Percentiles rank a stretch among this genome's conserved stretches.
Evolutionary conservation across 228 moss, liverwort and hornwort species (phyloP).

Genomic region (Sphagnum fallax): DNA sequence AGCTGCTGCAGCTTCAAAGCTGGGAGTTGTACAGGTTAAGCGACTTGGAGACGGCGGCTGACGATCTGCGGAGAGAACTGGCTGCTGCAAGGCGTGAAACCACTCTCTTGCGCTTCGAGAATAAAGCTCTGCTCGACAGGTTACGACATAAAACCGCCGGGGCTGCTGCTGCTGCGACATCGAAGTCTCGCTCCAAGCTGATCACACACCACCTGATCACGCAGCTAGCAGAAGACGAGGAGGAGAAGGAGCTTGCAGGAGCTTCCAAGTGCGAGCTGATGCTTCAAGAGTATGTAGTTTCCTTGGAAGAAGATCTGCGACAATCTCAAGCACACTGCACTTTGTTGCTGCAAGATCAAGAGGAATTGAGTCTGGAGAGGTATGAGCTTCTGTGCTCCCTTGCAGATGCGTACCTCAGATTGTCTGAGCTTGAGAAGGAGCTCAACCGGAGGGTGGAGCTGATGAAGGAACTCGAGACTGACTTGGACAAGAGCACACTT

Average conservation of each 20-base stretch:
- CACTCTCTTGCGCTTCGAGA: too few species aligned
- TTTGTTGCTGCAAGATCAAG: constrained; percentile 19
- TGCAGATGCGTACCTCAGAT: constrained; percentile 30
- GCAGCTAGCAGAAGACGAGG: too few species aligned
- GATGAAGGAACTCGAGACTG: constrained; percentile 16
- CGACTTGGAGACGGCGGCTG: too few species aligned
- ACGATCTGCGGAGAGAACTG: too few species aligned
- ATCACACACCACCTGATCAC: too few species aligned
- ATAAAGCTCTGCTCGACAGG: constrained; percentile 28
- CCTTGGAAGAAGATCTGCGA: constrained; percentile 26
- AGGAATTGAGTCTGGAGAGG: constrained; percentile 28
- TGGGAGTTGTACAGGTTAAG: too few species aligned
- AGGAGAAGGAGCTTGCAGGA: constrained; percentile 15
- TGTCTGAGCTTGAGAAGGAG: constrained; percentile 30
- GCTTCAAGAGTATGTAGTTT: constrained; percentile 23
- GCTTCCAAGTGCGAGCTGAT: constrained; percentile 38
- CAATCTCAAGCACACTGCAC: constrained; percentile 23
- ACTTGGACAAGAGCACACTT: constrained; percentile 17
- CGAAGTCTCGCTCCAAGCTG: too few species aligned
- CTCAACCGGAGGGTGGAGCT: constrained; percentile 30
- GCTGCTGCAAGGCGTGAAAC: too few species aligned
- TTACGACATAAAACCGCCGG: constrained; percentile 20
- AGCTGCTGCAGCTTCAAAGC: too few species aligned
- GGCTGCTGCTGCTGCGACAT: constrained; percentile 12
- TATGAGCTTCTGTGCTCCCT: constrained; percentile 36